Conservation (phyloP, 2,329 filamentous ascomycete genomes). For the Apiospora sp. region DNA sequence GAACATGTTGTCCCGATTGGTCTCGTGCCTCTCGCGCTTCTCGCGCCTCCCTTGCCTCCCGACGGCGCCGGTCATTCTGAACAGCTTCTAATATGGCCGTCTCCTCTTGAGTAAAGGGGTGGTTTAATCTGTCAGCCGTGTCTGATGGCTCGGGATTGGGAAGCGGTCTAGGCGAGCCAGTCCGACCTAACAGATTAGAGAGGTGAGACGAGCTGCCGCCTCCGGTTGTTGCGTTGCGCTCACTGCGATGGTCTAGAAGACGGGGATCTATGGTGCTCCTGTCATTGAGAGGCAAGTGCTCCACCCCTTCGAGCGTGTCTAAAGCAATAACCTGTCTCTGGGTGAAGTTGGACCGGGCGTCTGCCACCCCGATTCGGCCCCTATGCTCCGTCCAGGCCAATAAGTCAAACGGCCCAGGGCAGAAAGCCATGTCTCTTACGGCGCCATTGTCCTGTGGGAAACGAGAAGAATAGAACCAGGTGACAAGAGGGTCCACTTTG, state of each 20-base stretch:
- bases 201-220: slow-evolving; percentile 35
- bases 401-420: slow-evolving; percentile 87
- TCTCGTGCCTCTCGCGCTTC: slow-evolving; percentile 47
- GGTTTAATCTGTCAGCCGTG: slow-evolving; percentile 53
- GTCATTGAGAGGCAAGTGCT: slow-evolving; percentile 65
- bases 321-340: slow-evolving; percentile 74
- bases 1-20: slow-evolving; percentile 35
- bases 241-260: slow-evolving; percentile 56
- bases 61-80: slow-evolving; percentile 59
- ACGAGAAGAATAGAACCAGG: slow-evolving; percentile 80
- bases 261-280: slow-evolving; percentile 61
- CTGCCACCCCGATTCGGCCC: slow-evolving; percentile 76
- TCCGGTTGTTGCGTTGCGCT: slow-evolving; percentile 49
- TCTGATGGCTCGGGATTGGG: slow-evolving; percentile 44
- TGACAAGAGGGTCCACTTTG: slow-evolving; percentile 69
- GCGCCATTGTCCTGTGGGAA: slow-evolving; percentile 76
- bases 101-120: slow-evolving; percentile 62
- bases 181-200: slow-evolving; percentile 46
- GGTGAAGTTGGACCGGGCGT: slow-evolving; percentile 72
- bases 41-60: slow-evolving; percentile 52
- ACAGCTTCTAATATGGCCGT: slow-evolving; percentile 64
- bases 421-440: slow-evolving; percentile 90
- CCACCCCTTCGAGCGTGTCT: slow-evolving; percentile 63
- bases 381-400: slow-evolving; percentile 94
- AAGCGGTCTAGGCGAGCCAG: slow-evolving; percentile 36